Evolutionary conservation across 331 rosid genomes (phyloP), one percentile per base, ranked within the genome.

Genomic region (Cydonia oblonga): DNA sequence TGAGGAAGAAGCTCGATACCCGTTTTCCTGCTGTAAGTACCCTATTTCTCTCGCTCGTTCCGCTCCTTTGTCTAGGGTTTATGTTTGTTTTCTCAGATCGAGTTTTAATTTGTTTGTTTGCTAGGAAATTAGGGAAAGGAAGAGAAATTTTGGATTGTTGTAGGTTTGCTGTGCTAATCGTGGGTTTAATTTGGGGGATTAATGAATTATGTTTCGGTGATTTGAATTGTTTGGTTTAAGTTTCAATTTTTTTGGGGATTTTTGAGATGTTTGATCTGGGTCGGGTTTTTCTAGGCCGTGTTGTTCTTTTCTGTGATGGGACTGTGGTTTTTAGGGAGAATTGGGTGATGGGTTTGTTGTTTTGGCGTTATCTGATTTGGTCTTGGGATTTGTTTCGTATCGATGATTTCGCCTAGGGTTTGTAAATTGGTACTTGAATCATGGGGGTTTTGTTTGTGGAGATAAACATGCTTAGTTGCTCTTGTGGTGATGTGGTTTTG

Each of bases 1-100:
- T 93, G 98, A 93, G 81, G 93, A 93, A 93, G 90, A 93, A 93
- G 93, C 96, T 90, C 69, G 98, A 93, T 86, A 93, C 98, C 53
- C 96, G 98, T 82, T 93, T 93, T 76, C 98, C 98, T 56, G 98
- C 98, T 3, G 98, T 93, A 76, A 88, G 97, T 89, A 20, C 23
- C 52, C 64, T 66, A 20, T 19, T 2, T 1, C 19, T 65, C 61
- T 70, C 64, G 4, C 23, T 32, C 3, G 10, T 52, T 70, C 19
- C 49, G 54, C 53, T 66, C 42, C 75, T 72, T 68, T 3, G 1
- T 10, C 61, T 79, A 32, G 5, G 69, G 56, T 24, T 29, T 60
- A 11, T 62, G 10, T 33, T 33, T 11, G 9, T 28, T 2, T 38
- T 38, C 30, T 12, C 13, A 18, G 67, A 62, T 64, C 46, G 66